Conservation (phyloP, 345 rosid species). For the Mangifera indica region DNA sequence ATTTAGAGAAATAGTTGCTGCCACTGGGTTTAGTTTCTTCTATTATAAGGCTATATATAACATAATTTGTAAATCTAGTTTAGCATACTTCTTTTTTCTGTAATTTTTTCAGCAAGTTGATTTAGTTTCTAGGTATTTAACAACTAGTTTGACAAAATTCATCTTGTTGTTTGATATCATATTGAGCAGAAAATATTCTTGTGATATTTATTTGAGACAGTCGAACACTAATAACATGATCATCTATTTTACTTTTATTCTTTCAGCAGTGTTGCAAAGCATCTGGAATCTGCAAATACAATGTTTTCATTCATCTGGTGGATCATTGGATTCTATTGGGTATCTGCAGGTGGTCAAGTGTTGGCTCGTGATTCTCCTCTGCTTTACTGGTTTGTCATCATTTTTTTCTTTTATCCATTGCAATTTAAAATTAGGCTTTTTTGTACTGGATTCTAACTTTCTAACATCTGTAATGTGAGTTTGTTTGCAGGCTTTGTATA, state of each 20-base stretch:
- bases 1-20: background rate
- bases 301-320: conserved; percentile 98
- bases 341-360: conserved; percentile 83
- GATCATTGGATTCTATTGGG: conserved; percentile 99
- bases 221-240: background rate
- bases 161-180: background rate
- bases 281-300: conserved; percentile 96
- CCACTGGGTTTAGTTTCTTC: background rate
- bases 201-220: background rate
- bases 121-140: background rate
- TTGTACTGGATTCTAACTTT: conserved; percentile 24
- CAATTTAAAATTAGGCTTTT: background rate
- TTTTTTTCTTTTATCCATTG: background rate
- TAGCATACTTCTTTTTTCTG: background rate
- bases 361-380: conserved; percentile 68
- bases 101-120: background rate
- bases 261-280: conserved; percentile 68
- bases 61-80: background rate
- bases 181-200: background rate
- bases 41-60: background rate
- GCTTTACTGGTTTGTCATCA: conserved; percentile 75
- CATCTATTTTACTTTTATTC: conserved; percentile 16
- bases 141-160: background rate
- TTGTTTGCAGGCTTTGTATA: conserved; percentile 79
- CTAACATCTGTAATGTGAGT: conserved; percentile 21